A percentile compares a stretch with the other conserved stretches of the same genome.
These are phyloP conservation scores for Mortierella sp. DNA, from an alignment of 371 early-diverging fungal species.

Conservation along the genomic window DNA sequence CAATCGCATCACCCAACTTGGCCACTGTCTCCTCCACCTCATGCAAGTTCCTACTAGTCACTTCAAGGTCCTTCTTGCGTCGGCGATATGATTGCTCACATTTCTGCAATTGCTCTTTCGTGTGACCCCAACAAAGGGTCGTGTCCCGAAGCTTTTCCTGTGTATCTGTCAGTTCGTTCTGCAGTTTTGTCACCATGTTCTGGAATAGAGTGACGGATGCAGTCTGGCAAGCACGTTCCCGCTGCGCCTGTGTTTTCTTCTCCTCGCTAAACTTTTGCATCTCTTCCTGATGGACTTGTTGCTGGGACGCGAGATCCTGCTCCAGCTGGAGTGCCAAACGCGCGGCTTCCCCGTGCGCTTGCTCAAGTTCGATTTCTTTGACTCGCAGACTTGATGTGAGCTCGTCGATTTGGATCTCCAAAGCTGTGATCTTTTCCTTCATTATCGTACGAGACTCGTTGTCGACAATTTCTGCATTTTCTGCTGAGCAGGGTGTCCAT, in stretches of 20 bases:
- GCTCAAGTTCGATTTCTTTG: constrained; percentile 31
- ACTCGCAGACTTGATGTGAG: constrained; percentile 13
- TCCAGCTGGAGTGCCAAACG: constrained; percentile 15
- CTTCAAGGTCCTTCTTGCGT: constrained; percentile 34
- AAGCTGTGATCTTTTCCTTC: constrained; percentile 6
- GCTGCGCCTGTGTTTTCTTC: constrained; percentile 34
- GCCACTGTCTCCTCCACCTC: constrained; percentile 40
- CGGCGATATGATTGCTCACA: constrained; percentile 30
- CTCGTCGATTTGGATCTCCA: constrained; percentile 27
- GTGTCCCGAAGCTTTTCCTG: constrained; percentile 42
- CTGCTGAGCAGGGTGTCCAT: not conserved
- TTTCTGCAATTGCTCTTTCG: constrained; percentile 37
- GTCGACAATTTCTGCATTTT: not conserved
- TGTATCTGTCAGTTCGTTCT: constrained; percentile 31
- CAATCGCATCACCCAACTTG: constrained; percentile 40
- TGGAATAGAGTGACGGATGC: constrained; percentile 36
- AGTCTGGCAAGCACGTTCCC: constrained; percentile 28
- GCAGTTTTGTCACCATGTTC: constrained; percentile 39
- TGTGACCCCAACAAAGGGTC: constrained; percentile 31
- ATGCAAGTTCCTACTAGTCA: constrained; percentile 24
- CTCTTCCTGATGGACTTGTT: constrained; percentile 8
- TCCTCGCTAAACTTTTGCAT: constrained; percentile 25
- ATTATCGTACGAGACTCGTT: not conserved
- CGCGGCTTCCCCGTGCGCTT: constrained; percentile 22
- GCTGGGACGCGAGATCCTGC: constrained; percentile 17